A percentile compares a stretch with the other conserved stretches of the same genome.
Evolutionary conservation across 352 stramenopile genomes (phyloP).

Genomic region (Stephanocyclus meneghinianus): DNA sequence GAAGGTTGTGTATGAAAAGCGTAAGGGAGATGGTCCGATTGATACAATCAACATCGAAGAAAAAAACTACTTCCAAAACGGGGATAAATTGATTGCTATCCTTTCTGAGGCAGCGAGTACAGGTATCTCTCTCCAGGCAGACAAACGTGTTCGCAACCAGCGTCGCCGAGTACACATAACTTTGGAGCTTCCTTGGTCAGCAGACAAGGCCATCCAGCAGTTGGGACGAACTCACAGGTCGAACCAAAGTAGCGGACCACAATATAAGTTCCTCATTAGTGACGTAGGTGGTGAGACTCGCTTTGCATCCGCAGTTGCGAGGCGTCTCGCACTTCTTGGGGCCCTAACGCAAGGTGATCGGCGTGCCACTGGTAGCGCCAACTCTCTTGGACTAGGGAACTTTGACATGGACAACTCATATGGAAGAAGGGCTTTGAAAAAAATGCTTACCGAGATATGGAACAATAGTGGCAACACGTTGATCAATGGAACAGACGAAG

Average conservation of each 20-base stretch:
- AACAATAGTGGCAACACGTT: constrained; percentile 15
- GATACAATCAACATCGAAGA: constrained; percentile 78
- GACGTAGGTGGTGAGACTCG: constrained; percentile 82
- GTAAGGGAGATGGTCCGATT: constrained; percentile 42
- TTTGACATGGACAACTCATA: constrained; percentile 59
- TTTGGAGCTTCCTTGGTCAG: constrained; percentile 76
- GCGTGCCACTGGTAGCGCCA: constrained; percentile 58
- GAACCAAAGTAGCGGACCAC: constrained; percentile 78
- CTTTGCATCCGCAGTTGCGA: constrained; percentile 82
- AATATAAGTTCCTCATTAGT: constrained; percentile 81
- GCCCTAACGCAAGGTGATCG: constrained; percentile 85
- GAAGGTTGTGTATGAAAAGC: constrained; percentile 53
- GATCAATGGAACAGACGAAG: constrained; percentile 11
- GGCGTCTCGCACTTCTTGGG: constrained; percentile 76
- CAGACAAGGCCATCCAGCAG: constrained; percentile 71
- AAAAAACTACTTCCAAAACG: constrained; percentile 78
- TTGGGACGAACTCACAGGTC: constrained; percentile 50
- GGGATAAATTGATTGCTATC: constrained; percentile 84
- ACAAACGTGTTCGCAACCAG: constrained; percentile 48
- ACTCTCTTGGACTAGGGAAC: constrained; percentile 38
- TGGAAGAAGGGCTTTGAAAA: constrained; percentile 35
- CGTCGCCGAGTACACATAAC: constrained; percentile 83
- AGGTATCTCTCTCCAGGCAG: constrained; percentile 83
- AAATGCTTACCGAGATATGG: constrained; percentile 39
- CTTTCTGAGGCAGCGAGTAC: constrained; percentile 84